Conservation (phyloP, 73 alveolate species). For the Tetrahymena malaccensis region DNA sequence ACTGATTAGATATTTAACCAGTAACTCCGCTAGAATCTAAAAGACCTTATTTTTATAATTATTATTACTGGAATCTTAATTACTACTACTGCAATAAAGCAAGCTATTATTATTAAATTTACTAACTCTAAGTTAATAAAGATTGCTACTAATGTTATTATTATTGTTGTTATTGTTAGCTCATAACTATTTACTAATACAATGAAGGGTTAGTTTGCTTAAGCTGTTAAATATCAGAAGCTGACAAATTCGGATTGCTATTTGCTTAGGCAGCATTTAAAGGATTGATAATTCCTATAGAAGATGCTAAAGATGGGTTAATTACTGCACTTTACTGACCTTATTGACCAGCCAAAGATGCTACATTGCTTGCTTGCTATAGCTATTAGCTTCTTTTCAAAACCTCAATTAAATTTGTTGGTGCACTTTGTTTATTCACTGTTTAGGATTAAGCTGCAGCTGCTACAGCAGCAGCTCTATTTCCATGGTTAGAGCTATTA, state of each 20-base stretch:
- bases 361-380: not conserved
- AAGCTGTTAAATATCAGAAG: not conserved
- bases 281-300: not conserved
- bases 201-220: not conserved
- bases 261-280: not conserved
- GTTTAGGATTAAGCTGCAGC: not conserved
- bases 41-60: not conserved
- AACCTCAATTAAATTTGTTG: not conserved
- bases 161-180: not conserved
- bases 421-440: no score
- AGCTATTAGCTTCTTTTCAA: not conserved
- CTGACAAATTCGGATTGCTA: not conserved
- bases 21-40: not conserved
- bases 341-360: not conserved
- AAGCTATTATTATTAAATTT: not conserved
- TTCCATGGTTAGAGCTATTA: not conserved
- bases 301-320: not conserved
- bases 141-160: not conserved
- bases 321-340: not conserved
- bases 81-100: not conserved
- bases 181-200: not conserved
- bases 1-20: not conserved
- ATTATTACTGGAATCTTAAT: not conserved
- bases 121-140: not conserved
- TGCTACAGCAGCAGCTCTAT: not conserved